Evolutionary conservation across 1,139 yeast genomes (phyloP).

Genomic region (Geotrichum siamense): DNA sequence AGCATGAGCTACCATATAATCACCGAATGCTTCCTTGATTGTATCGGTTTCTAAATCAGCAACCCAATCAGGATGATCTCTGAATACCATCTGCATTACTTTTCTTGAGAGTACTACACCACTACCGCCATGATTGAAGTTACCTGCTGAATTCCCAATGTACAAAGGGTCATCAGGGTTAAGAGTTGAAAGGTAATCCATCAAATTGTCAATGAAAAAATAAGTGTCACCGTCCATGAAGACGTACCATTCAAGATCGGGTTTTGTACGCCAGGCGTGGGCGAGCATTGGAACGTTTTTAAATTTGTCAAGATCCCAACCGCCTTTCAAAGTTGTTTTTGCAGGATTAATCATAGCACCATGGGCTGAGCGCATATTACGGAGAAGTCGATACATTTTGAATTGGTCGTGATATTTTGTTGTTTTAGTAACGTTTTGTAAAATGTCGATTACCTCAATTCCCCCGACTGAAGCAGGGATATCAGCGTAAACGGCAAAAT

Average conservation of each 20-base stretch:
- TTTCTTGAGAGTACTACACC: conserved; percentile 34
- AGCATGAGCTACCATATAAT: conserved; percentile 32
- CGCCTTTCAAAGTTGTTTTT: conserved; percentile 19
- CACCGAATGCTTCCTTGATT: conserved; percentile 33
- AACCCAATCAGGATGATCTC: conserved; percentile 26
- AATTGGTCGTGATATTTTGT: conserved; percentile 24
- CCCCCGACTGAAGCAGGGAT: conserved; percentile 32
- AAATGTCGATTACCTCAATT: conserved; percentile 32
- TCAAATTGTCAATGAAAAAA: conserved; percentile 29
- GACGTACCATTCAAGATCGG: conserved; percentile 33
- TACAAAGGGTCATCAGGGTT: conserved; percentile 29
- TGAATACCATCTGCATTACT: conserved; percentile 26
- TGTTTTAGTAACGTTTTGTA: conserved; percentile 29
- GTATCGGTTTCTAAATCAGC: conserved; percentile 26
- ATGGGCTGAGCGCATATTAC: conserved; percentile 24
- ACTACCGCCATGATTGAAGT: conserved; percentile 38
- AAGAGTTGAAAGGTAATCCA: conserved; percentile 26
- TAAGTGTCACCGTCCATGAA: conserved; percentile 37
- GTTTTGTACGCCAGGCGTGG: conserved; percentile 32
- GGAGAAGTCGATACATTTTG: conserved; percentile 28
- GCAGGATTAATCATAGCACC: conserved; percentile 18
- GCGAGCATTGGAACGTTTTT: conserved; percentile 37
- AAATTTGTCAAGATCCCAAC: conserved; percentile 36
- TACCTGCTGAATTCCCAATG: conserved; percentile 28
- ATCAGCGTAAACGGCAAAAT: conserved; percentile 36